These are phyloP conservation scores for Saccharomycopsis crataegensis DNA, from an alignment of 1,139 yeast genomes.

Conservation along the genomic window DNA sequence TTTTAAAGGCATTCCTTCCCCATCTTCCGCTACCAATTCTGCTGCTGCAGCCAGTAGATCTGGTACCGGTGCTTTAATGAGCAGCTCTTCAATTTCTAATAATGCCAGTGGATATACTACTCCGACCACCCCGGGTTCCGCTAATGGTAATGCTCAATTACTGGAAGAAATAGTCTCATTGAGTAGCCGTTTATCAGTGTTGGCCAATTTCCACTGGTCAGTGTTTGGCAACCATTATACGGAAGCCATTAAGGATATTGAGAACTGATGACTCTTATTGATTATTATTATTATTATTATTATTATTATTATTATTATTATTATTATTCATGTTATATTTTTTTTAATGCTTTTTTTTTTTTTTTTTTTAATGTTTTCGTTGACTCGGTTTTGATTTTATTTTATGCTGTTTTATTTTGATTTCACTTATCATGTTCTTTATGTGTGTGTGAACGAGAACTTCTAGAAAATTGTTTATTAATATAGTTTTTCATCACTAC, in stretches of 20 bases:
- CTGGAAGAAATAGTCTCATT: constrained; percentile 42
- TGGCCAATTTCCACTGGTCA: constrained; percentile 65
- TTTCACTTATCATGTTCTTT: no score
- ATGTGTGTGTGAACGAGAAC: no score
- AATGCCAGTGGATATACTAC: not conserved
- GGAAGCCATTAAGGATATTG: constrained; percentile 22
- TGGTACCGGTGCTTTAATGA: constrained; percentile 21
- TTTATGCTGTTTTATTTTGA: no score
- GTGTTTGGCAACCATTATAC: constrained; percentile 56
- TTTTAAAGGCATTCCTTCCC: constrained; percentile 1
- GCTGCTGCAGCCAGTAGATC: constrained; percentile 14
- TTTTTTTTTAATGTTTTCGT: not conserved
- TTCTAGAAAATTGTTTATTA: no score
- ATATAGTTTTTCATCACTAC: no score
- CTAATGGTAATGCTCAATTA: constrained; percentile 20
- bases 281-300: not conserved
- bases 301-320: not conserved
- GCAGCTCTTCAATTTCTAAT: constrained; percentile 18
- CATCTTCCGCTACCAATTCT: constrained; percentile 1
- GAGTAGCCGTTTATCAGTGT: constrained; percentile 45
- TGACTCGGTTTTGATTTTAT: not conserved
- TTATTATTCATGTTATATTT: not conserved
- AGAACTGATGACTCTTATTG: not conserved
- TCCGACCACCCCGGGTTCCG: constrained; percentile 1
- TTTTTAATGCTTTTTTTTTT: not conserved